Conservation (phyloP, 2,329 filamentous ascomycete genomes). For the Trichoderma sp. region DNA sequence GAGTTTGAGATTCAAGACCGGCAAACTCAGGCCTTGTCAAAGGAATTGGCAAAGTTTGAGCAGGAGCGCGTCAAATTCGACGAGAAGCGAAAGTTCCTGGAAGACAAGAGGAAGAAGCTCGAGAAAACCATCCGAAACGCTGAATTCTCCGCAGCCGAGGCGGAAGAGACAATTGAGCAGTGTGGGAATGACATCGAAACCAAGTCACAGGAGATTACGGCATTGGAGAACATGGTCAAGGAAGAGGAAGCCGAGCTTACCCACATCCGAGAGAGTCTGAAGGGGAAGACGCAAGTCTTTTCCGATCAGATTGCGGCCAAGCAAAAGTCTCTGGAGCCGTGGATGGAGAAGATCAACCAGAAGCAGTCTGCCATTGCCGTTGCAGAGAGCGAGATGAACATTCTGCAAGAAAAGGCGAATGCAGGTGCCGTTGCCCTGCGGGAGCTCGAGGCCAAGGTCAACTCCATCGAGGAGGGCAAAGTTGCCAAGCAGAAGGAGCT, state of each 20-base stretch:
- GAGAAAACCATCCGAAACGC: slow-evolving; percentile 83
- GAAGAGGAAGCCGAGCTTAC: slow-evolving; percentile 80
- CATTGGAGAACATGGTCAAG: slow-evolving; percentile 75
- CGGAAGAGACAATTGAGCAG: slow-evolving; percentile 75
- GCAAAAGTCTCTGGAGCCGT: slow-evolving; percentile 92
- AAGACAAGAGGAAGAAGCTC: slow-evolving; percentile 89
- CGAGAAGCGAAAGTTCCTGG: slow-evolving; percentile 93
- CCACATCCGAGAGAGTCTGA: slow-evolving; percentile 81
- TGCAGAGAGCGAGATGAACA: slow-evolving; percentile 90
- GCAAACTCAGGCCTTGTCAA: slow-evolving; percentile 73
- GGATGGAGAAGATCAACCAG: slow-evolving; percentile 95
- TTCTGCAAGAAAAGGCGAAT: slow-evolving; percentile 85
- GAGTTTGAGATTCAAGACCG: slow-evolving; percentile 84
- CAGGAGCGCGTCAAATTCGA: slow-evolving; percentile 97
- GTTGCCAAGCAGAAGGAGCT: slow-evolving; percentile 72
- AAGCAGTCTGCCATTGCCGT: slow-evolving; percentile 94
- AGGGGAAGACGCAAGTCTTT: slow-evolving; percentile 93
- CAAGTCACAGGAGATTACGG: slow-evolving; percentile 71
- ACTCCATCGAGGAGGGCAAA: slow-evolving; percentile 70
- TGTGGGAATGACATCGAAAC: slow-evolving; percentile 77
- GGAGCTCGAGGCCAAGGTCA: slow-evolving; percentile 80
- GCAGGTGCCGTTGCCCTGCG: slow-evolving; percentile 81
- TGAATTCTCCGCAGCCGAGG: slow-evolving; percentile 72
- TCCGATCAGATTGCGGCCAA: slow-evolving; percentile 90
- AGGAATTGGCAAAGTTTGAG: slow-evolving; percentile 90